Percentiles rank a stretch among this genome's conserved stretches.
Evolutionary conservation across 306 rosid genomes (phyloP).

Genomic region (Sphenostylis stenocarpa): DNA sequence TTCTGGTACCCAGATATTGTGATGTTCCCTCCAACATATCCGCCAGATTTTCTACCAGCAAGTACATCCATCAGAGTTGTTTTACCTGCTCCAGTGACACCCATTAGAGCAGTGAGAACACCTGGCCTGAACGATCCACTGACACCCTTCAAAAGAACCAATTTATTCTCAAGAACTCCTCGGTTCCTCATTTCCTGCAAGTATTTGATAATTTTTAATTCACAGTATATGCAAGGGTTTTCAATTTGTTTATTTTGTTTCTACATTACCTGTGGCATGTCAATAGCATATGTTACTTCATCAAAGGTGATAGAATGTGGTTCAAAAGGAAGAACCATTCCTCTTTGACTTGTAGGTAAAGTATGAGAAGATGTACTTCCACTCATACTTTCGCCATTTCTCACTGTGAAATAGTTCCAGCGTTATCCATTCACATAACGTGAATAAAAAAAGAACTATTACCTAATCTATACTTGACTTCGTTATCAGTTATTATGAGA

Average conservation of each 20-base stretch:
- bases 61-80: constrained; percentile 93
- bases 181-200: constrained; percentile 66
- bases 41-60: constrained; percentile 86
- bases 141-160: constrained; percentile 71
- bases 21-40: constrained; percentile 72
- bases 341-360: constrained; percentile 22
- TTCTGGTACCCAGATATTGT: constrained; percentile 75
- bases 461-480: neutral
- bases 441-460: constrained; percentile 2
- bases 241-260: neutral
- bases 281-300: constrained; percentile 51
- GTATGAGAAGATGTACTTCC: neutral
- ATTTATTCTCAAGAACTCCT: constrained; percentile 62
- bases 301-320: constrained; percentile 47
- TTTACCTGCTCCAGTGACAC: constrained; percentile 92
- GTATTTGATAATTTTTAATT: neutral
- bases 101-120: constrained; percentile 93
- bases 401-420: constrained; percentile 22
- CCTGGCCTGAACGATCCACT: constrained; percentile 93
- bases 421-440: neutral
- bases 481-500: neutral
- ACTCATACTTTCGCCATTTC: too few relatives aligned
- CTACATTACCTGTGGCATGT: constrained; percentile 47
- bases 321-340: constrained; percentile 56
- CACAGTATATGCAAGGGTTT: neutral